Conservation (phyloP, 345 rosid genomes). For the Draba incana region DNA sequence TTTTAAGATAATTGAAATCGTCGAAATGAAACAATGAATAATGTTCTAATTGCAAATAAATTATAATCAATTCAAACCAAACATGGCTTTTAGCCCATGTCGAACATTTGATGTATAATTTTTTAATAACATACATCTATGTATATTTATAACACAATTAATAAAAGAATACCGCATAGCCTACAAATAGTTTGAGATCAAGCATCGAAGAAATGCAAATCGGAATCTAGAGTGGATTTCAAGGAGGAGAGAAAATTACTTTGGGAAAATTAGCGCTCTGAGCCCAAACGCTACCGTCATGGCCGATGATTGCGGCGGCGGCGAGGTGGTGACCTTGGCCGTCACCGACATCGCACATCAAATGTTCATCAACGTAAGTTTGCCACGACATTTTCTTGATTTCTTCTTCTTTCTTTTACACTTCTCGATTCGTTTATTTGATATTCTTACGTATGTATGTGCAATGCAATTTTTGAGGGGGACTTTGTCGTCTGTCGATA, state of each 20-base stretch:
- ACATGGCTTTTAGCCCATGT: background rate
- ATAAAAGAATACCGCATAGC: no score
- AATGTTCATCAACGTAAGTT: constrained; percentile 82
- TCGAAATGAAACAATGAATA: background rate
- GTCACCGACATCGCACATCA: constrained; percentile 81
- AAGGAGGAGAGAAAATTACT: constrained; percentile 39
- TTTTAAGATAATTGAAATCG: no score
- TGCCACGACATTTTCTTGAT: constrained; percentile 81
- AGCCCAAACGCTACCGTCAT: constrained; percentile 90
- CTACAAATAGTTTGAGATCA: no score
- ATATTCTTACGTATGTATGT: background rate
- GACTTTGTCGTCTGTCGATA: constrained; percentile 40
- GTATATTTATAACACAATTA: no score
- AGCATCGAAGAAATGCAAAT: no score
- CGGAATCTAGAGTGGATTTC: background rate
- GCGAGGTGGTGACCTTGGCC: constrained; percentile 76
- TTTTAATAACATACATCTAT: no score
- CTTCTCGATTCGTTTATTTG: background rate
- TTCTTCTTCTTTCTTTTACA: constrained; percentile 8
- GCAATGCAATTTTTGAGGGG: constrained; percentile 25
- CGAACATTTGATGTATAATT: no score
- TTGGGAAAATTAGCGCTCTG: constrained; percentile 76
- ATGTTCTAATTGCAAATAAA: background rate
- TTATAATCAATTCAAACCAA: background rate
- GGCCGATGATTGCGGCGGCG: constrained; percentile 80